A percentile compares a stretch with the other conserved stretches of the same genome.
Conservation (phyloP, 1,284 basidiomycete species). For the Baeospora myosura region DNA sequence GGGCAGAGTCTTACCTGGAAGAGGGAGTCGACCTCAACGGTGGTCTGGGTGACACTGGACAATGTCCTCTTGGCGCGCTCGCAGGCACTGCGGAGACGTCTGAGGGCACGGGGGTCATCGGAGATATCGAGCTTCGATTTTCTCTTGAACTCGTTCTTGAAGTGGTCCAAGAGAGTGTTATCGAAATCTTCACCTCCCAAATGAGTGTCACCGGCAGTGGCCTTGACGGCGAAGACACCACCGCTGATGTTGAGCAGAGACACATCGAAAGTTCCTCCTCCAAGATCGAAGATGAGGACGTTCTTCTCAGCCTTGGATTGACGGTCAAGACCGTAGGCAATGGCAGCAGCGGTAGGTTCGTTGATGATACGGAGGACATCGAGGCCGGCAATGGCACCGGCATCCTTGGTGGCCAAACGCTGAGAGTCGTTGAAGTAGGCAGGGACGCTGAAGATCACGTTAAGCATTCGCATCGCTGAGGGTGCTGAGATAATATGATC, state of each 20-base stretch:
- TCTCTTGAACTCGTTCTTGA: constrained; percentile 98
- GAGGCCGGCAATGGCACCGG: constrained; percentile 86
- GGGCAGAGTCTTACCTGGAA: constrained; percentile 61
- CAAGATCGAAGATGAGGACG: constrained; percentile 99
- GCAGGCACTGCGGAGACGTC: constrained; percentile 93
- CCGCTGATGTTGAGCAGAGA: constrained; percentile 94
- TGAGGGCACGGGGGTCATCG: constrained; percentile 90
- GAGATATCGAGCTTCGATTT: constrained; percentile 98
- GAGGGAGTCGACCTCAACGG: constrained; percentile 97
- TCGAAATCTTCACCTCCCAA: constrained; percentile 98
- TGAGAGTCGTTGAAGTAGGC: constrained; percentile 99
- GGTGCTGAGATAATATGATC: constrained; percentile 5
- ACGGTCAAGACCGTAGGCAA: constrained; percentile 89
- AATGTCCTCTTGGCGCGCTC: constrained; percentile 99
- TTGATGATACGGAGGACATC: constrained; percentile 98
- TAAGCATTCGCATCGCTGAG: constrained; percentile 4
- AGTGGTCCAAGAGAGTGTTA: constrained; percentile 95
- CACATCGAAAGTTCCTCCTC: constrained; percentile 98
- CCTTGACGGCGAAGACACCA: constrained; percentile 96
- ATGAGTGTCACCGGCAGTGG: constrained; percentile 98
- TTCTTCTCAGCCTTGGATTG: constrained; percentile 92
- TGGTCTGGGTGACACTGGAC: constrained; percentile 96
- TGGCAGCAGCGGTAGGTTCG: constrained; percentile 92
- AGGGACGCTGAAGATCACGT: constrained; percentile 54
- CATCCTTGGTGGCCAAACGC: constrained; percentile 93